Base-by-base conservation (phyloP, 2,329 filamentous ascomycete species). In the Sclerotiophoma versabilis region DNA sequence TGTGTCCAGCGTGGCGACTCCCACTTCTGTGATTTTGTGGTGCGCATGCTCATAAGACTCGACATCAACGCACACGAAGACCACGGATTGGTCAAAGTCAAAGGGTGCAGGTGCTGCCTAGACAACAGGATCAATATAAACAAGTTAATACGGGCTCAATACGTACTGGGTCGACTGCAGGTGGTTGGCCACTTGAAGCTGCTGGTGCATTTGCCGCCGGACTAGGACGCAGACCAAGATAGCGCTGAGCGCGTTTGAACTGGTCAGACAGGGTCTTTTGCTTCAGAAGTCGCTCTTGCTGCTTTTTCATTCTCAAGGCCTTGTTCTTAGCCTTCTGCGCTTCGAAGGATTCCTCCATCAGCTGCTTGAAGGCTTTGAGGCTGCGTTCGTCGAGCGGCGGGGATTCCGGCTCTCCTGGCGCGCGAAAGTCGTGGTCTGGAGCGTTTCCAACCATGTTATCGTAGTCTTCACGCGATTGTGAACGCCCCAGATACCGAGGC, bases 11-110 rank as follows among this genome's bases (percentile, higher is more conserved):
- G 88, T 87, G 1, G 91, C 88, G 33, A 99, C 80, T 0, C 95
- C 95, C 32, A 99, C 81, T 73, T 99, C 95, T 0, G 93, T 96
- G 54, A 98, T 83, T 11, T 84, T 79, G 27, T 81, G 78, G 11
- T 86, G 83, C 37, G 84, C 79, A 19, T 77, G 76, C 72, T 99
- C 95, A 53, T 87, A 91, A 1, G 88, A 87, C 74, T 99, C 95
- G 26, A 95, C 79, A 65, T 99, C 95, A 37, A 98, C 80, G 58
- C 84, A 86, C 54, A 96, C 80, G 63, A 97, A 89, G 7, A 96
- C 81, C 0, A 79, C 63, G n/a, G 74, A 70, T 36, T 82, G 64
- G 67, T 84, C 75, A 32, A 86, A 63, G 0, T 65, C 66, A 2
- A 65, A 71, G 42, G 69, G 60, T 47, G 56, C 45, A 17, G 64